phyloP scores from a whole-genome alignment of 768 basidiomycete genomes.

The Serendipita vermifera region DNA sequence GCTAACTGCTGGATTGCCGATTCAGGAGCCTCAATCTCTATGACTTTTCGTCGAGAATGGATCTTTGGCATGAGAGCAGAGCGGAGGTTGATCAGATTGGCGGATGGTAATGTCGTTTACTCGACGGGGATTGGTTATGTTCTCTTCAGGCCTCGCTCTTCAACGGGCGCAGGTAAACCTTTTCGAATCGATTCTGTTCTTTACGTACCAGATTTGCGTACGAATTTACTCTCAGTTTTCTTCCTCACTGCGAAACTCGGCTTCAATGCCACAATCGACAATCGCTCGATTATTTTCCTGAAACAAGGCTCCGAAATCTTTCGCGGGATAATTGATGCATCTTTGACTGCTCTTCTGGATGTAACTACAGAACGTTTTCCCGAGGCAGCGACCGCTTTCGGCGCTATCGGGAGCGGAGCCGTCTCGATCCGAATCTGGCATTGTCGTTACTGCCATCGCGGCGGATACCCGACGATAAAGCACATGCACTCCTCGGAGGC shows the following conservation, averaged over 20 bases:
- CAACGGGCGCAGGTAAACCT: background rate
- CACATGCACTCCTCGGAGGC: too few relatives aligned
- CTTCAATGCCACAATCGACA: background rate
- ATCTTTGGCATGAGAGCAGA: background rate
- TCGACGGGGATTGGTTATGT: background rate
- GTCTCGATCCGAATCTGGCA: background rate
- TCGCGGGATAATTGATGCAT: background rate
- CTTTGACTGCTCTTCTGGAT: background rate
- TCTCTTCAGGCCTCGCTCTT: background rate
- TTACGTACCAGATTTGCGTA: background rate
- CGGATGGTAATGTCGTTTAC: background rate
- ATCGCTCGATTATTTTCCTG: background rate
- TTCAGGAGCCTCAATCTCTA: background rate
- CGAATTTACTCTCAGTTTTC: conserved; percentile 1
- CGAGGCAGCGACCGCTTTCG: background rate
- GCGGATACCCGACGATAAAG: too few relatives aligned
- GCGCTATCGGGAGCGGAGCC: background rate
- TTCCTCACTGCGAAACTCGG: background rate
- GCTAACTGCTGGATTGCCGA: conserved; percentile 6
- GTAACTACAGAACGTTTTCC: background rate
- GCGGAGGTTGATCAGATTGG: background rate
- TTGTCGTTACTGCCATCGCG: background rate
- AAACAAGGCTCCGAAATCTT: background rate
- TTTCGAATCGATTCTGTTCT: background rate
- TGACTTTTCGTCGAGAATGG: conserved; percentile 7